Conservation (phyloP, 2,329 filamentous ascomycete genomes). For the Fusarium nisikadoi region DNA sequence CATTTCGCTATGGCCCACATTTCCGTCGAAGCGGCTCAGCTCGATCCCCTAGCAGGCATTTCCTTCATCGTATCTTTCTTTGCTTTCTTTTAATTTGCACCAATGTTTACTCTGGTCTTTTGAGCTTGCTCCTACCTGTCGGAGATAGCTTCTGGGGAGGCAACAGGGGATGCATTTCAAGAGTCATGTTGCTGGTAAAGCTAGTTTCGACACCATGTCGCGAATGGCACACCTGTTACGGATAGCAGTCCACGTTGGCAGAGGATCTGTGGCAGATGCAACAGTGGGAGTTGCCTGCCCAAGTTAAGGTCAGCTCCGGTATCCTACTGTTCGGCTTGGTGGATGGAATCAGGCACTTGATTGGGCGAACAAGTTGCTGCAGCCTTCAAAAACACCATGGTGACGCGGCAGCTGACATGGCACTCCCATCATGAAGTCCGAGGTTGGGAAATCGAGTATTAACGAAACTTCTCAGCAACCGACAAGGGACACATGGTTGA, state of each 20-base stretch:
- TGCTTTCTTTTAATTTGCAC: conserved; percentile 33
- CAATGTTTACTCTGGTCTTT: conserved; percentile 42
- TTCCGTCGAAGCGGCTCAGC: conserved; percentile 53
- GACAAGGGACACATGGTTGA: conserved; percentile 3
- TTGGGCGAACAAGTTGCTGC: neutral
- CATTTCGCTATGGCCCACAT: conserved; percentile 8
- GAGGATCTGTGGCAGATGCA: conserved; percentile 2
- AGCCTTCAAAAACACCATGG: neutral
- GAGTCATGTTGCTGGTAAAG: neutral
- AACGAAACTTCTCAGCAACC: neutral
- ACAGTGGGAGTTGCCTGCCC: conserved; percentile 3
- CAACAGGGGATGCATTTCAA: conserved; percentile 27
- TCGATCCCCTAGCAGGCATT: conserved; percentile 47
- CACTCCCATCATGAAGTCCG: neutral
- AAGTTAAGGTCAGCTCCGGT: conserved; percentile 30
- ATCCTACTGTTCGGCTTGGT: conserved; percentile 4
- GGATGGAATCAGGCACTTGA: conserved; percentile 5
- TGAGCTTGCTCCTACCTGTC: conserved; percentile 42
- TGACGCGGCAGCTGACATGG: neutral
- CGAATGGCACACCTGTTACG: neutral
- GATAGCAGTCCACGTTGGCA: conserved; percentile 1
- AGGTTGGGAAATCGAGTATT: neutral
- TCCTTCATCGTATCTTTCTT: conserved; percentile 45
- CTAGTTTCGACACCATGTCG: conserved; percentile 15
- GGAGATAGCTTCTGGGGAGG: conserved; percentile 53